Percentiles rank a stretch among this genome's conserved stretches.
Evolutionary conservation across 2,329 filamentous ascomycete genomes (phyloP).

Genomic region (Ceratocystis huliohia): DNA sequence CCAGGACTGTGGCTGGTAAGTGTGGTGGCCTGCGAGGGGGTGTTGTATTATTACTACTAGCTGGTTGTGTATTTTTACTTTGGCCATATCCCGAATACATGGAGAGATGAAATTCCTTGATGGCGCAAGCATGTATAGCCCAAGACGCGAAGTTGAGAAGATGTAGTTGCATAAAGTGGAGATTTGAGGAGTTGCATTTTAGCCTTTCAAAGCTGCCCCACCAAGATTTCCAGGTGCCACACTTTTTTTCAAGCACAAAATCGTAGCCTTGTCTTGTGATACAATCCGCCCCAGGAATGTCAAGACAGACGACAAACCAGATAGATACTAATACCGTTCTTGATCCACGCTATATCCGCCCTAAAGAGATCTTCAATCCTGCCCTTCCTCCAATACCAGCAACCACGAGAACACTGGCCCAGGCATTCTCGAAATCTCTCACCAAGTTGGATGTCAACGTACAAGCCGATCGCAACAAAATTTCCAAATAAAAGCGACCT

Average conservation of each 20-base stretch:
- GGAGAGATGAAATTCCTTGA: background rate
- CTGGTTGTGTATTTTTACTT: slow-evolving; percentile 19
- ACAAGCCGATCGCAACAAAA: no score
- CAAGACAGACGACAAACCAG: background rate
- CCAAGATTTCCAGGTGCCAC: background rate
- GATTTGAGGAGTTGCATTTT: slow-evolving; percentile 7
- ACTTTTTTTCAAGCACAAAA: background rate
- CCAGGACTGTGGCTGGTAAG: background rate
- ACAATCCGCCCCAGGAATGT: background rate
- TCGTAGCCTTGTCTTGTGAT: background rate
- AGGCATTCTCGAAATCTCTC: no score
- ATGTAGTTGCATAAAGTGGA: background rate
- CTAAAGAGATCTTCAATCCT: no score
- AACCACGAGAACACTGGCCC: no score
- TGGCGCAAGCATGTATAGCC: background rate
- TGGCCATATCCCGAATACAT: slow-evolving; percentile 12
- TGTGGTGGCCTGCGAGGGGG: slow-evolving; percentile 6
- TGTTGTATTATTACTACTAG: slow-evolving; percentile 27
- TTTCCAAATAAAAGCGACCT: no score
- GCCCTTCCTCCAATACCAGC: no score
- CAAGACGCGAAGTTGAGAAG: no score
- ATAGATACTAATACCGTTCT: background rate
- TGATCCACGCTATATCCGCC: no score
- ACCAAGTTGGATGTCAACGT: no score
- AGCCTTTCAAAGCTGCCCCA: background rate